These are phyloP conservation scores for Podosphaera aphanis DNA, from an alignment of 2,329 filamentous ascomycete species.

Conservation along the genomic window DNA sequence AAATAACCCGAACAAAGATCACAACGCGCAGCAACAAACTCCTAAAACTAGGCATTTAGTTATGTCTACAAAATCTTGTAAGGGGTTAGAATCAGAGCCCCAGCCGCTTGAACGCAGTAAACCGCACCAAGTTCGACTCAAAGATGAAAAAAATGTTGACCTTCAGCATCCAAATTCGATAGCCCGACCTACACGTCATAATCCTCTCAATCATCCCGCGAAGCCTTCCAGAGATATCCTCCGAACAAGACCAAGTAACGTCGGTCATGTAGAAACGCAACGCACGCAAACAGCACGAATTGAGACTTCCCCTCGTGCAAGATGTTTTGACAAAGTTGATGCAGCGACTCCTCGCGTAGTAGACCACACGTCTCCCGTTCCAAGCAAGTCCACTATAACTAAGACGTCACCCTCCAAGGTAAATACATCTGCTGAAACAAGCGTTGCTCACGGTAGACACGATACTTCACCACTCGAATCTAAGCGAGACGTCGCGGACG, in stretches of 20 bases:
- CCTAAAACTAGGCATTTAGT: constrained; percentile 8
- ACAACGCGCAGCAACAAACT: neutral
- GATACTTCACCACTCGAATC: constrained; percentile 4
- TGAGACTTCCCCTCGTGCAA: neutral
- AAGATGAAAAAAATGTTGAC: neutral
- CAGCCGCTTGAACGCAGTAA: neutral
- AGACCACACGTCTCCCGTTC: no score
- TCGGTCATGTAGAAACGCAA: neutral
- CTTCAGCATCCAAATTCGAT: neutral
- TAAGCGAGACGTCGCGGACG: constrained; percentile 15
- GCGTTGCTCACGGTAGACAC: no score
- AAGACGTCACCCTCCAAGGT: constrained; percentile 21
- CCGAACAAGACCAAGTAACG: neutral
- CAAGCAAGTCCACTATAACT: constrained; percentile 16
- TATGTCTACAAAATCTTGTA: neutral
- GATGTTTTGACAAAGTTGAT: no score
- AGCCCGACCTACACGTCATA: neutral
- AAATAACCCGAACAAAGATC: neutral
- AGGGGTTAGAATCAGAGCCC: neutral
- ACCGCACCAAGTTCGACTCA: neutral
- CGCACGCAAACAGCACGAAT: neutral
- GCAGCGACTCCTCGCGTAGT: no score
- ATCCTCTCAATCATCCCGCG: neutral
- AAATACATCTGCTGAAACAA: no score
- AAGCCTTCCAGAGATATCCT: neutral